Conservation (phyloP, 306 rosid species). For the Mimosa bimucronata region DNA sequence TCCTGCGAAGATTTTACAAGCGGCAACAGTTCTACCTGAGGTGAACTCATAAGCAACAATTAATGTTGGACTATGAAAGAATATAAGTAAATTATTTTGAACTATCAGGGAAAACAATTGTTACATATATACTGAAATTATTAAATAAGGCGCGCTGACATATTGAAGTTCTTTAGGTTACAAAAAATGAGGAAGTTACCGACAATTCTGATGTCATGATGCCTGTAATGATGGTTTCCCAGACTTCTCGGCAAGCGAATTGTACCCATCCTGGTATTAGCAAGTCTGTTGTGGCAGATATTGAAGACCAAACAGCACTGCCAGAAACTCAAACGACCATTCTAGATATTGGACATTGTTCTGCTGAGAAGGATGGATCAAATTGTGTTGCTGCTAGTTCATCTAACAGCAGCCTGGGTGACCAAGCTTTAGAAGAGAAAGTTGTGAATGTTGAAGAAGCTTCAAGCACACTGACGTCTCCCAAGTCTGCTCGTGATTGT, state of each 20-base stretch:
- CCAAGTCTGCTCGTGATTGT: conserved; percentile 38
- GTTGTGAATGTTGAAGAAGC: conserved; percentile 39
- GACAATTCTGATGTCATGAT: conserved; percentile 42
- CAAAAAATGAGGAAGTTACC: conserved; percentile 21
- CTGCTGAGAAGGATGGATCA: conserved; percentile 47
- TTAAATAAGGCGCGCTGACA: conserved; percentile 18
- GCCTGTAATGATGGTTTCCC: conserved; percentile 43
- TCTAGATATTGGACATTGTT: conserved; percentile 42
- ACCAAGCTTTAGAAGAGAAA: conserved; percentile 44
- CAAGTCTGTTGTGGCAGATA: conserved; percentile 37
- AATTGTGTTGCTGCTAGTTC: conserved; percentile 39
- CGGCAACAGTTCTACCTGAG: conserved; percentile 46
- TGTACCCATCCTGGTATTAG: conserved; percentile 39
- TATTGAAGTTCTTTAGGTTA: conserved; percentile 38
- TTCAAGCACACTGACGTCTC: conserved; percentile 40
- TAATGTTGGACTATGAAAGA: background rate
- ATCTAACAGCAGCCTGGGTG: conserved; percentile 38
- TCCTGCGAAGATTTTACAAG: too few relatives aligned
- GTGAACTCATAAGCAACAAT: conserved; percentile 40
- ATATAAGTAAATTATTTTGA: background rate
- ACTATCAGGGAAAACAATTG: background rate
- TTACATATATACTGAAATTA: conserved; percentile 23
- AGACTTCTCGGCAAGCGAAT: conserved; percentile 36
- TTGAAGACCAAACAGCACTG: conserved; percentile 38
- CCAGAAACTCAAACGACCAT: conserved; percentile 44